These are phyloP conservation scores for Draba incana DNA, from an alignment of 345 rosid genomes.

Conservation along the genomic window DNA sequence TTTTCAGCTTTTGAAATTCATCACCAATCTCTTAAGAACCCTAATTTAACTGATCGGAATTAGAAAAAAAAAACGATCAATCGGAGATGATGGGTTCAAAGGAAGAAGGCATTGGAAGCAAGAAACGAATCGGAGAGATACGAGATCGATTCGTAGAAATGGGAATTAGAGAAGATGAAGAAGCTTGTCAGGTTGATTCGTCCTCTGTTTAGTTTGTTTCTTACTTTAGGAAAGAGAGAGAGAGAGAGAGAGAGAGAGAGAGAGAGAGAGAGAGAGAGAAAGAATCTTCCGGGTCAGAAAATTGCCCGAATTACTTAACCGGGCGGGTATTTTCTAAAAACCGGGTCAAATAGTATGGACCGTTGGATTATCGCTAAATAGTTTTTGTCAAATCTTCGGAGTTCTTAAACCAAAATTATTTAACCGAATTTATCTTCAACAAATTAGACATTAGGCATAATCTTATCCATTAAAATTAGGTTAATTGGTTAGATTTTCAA, in stretches of 20 bases:
- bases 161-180: background rate
- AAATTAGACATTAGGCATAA: too few relatives aligned
- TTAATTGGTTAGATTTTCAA: too few relatives aligned
- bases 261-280: conserved; percentile 1
- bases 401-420: too few relatives aligned
- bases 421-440: too few relatives aligned
- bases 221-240: conserved; percentile 19
- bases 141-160: conserved; percentile 10
- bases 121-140: conserved; percentile 14
- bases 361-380: background rate
- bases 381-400: too few relatives aligned
- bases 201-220: conserved; percentile 22
- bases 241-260: background rate
- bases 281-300: conserved; percentile 22
- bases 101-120: conserved; percentile 10
- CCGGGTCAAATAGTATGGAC: conserved; percentile 9
- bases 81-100: background rate
- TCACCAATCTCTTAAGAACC: conserved; percentile 25
- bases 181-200: conserved; percentile 36
- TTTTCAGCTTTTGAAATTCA: conserved; percentile 33
- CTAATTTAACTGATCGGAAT: conserved; percentile 11
- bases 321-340: conserved; percentile 25
- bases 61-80: background rate
- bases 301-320: background rate
- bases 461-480: too few relatives aligned